Conservation (phyloP, 768 basidiomycete genomes). For the Termitomyces sp. region DNA sequence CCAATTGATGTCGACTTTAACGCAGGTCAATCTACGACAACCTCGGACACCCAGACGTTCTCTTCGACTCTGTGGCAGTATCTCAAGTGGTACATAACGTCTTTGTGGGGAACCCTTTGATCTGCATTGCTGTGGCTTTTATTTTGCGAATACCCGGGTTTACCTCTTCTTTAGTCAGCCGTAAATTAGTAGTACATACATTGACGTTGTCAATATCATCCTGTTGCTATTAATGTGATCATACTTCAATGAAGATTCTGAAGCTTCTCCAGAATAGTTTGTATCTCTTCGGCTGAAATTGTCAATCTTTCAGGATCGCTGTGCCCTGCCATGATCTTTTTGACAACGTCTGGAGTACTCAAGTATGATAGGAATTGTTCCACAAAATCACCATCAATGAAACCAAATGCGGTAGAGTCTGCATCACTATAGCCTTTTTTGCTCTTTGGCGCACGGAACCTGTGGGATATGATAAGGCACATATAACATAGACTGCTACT, state of each 20-base stretch:
- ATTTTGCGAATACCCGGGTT: background rate
- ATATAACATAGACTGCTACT: background rate
- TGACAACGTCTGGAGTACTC: conserved; percentile 33
- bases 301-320: conserved; percentile 55
- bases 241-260: conserved; percentile 49
- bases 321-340: conserved; percentile 50
- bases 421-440: conserved; percentile 52
- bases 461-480: conserved; percentile 19
- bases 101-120: conserved; percentile 15
- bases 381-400: conserved; percentile 86
- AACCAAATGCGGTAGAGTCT: conserved; percentile 56
- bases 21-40: conserved; percentile 22
- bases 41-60: conserved; percentile 23
- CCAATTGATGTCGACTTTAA: conserved; percentile 33
- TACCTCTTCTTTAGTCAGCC: background rate
- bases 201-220: conserved; percentile 8
- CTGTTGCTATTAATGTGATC: conserved; percentile 3
- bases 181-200: conserved; percentile 17
- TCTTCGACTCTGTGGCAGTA: conserved; percentile 33
- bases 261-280: conserved; percentile 40
- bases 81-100: conserved; percentile 32
- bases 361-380: conserved; percentile 54
- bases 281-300: conserved; percentile 37
- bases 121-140: background rate
- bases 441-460: conserved; percentile 67